Percentiles rank a stretch among this genome's conserved stretches.
Evolutionary conservation across 1,284 basidiomycete genomes (phyloP).

Genomic region (Wallemia ichthyophaga): DNA sequence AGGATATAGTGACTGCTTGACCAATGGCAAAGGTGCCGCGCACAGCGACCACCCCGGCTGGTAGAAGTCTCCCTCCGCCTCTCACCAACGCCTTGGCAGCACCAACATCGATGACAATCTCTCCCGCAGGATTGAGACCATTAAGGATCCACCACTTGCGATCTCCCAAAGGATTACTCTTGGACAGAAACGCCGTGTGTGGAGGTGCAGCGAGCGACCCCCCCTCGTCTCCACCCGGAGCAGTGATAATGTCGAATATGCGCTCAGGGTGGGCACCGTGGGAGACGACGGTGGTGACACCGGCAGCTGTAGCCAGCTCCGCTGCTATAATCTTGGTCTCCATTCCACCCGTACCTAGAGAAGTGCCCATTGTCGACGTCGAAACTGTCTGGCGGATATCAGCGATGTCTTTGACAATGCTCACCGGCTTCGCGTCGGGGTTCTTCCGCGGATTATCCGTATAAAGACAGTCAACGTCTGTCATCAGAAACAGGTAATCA

Average conservation of each 20-base stretch:
- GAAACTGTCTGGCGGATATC: constrained; percentile 58
- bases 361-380: constrained; percentile 67
- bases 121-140: constrained; percentile 62
- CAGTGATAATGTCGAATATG: constrained; percentile 44
- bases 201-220: constrained; percentile 16
- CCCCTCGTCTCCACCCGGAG: background rate
- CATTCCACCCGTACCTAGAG: constrained; percentile 91
- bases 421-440: constrained; percentile 45
- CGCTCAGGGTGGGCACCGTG: constrained; percentile 48
- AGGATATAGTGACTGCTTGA: constrained; percentile 63
- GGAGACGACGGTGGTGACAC: constrained; percentile 75
- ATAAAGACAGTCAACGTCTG: constrained; percentile 88
- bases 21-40: constrained; percentile 72
- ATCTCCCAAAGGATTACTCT: constrained; percentile 43
- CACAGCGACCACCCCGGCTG: constrained; percentile 64
- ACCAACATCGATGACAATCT: constrained; percentile 60
- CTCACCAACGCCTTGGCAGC: constrained; percentile 58
- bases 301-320: constrained; percentile 81
- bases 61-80: constrained; percentile 60
- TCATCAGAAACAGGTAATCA: constrained; percentile 83
- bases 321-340: constrained; percentile 96
- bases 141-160: constrained; percentile 87
- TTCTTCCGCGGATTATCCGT: constrained; percentile 82
- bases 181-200: constrained; percentile 65
- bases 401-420: constrained; percentile 52